Percentiles rank a stretch among this genome's conserved stretches.
These are phyloP conservation scores for Lactifluus rugatus DNA, from an alignment of 768 basidiomycete species.

Conservation along the genomic window DNA sequence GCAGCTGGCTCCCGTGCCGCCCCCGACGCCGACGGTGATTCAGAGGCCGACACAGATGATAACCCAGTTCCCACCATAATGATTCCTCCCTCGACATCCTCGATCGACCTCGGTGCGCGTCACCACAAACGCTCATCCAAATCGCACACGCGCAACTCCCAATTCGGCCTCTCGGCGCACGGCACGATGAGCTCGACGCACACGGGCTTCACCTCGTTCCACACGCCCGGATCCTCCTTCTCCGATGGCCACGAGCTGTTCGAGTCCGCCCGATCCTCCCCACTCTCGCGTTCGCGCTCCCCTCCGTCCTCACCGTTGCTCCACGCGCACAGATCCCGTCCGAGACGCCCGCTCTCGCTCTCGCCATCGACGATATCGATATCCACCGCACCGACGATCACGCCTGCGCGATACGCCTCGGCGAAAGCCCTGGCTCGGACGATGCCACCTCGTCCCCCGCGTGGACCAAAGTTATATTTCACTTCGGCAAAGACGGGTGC, in stretches of 20 bases:
- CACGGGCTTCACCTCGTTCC: conserved; percentile 54
- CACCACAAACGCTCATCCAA: too few relatives aligned
- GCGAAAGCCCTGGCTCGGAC: neutral
- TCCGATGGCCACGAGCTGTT: conserved; percentile 45
- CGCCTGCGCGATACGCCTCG: conserved; percentile 20
- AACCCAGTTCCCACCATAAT: too few relatives aligned
- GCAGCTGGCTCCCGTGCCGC: too few relatives aligned
- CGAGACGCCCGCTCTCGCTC: conserved; percentile 12
- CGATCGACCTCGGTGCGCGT: too few relatives aligned
- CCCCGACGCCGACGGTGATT: too few relatives aligned
- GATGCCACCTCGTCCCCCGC: conserved; percentile 32
- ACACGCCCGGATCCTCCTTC: conserved; percentile 73
- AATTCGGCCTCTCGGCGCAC: conserved; percentile 28
- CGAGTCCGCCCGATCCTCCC: conserved; percentile 46
- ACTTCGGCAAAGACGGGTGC: conserved; percentile 73
- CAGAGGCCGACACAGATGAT: too few relatives aligned
- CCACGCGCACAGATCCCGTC: conserved; percentile 19
- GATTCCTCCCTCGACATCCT: too few relatives aligned
- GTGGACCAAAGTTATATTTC: conserved; percentile 58
- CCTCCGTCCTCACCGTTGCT: conserved; percentile 18
- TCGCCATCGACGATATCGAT: conserved; percentile 16
- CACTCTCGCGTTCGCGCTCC: conserved; percentile 30
- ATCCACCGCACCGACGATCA: conserved; percentile 22
- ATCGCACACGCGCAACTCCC: conserved; percentile 24
- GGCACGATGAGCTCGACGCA: conserved; percentile 50